Percentiles rank a stretch among this genome's conserved stretches.
These are phyloP conservation scores for Tricholoma furcatifolium DNA, from an alignment of 768 basidiomycete species.

Conservation along the genomic window DNA sequence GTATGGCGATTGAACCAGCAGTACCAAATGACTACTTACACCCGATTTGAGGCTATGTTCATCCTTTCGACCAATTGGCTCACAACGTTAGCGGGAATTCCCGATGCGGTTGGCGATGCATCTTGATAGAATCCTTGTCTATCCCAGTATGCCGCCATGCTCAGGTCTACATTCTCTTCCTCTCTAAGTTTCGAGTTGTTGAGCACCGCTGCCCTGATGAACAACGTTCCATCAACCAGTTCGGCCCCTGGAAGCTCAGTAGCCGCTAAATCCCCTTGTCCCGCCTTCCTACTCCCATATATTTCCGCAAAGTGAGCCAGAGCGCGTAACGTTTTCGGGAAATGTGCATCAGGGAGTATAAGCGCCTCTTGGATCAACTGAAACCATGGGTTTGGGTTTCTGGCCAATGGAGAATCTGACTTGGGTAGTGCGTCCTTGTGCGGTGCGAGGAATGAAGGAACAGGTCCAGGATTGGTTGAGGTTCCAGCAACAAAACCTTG, in stretches of 20 bases:
- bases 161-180: neutral
- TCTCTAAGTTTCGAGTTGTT: conserved; percentile 1
- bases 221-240: conserved; percentile 54
- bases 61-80: too few relatives aligned
- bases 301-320: conserved; percentile 30
- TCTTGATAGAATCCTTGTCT: conserved; percentile 6
- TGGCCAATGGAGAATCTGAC: conserved; percentile 30
- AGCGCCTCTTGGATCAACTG: conserved; percentile 52
- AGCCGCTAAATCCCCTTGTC: conserved; percentile 17
- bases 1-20: too few relatives aligned
- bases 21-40: too few relatives aligned
- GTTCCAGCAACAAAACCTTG: conserved; percentile 42
- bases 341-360: conserved; percentile 55
- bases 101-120: neutral
- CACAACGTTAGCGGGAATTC: neutral
- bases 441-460: conserved; percentile 22
- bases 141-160: neutral
- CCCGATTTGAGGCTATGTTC: too few relatives aligned
- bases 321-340: conserved; percentile 35
- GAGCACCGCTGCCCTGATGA: conserved; percentile 21
- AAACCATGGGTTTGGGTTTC: conserved; percentile 58
- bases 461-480: conserved; percentile 16
- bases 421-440: conserved; percentile 21
- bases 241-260: conserved; percentile 43
- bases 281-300: conserved; percentile 29